These are phyloP conservation scores for Radiomyces spectabilis DNA, from an alignment of 192 early-diverging fungal genomes.

Conservation along the genomic window DNA sequence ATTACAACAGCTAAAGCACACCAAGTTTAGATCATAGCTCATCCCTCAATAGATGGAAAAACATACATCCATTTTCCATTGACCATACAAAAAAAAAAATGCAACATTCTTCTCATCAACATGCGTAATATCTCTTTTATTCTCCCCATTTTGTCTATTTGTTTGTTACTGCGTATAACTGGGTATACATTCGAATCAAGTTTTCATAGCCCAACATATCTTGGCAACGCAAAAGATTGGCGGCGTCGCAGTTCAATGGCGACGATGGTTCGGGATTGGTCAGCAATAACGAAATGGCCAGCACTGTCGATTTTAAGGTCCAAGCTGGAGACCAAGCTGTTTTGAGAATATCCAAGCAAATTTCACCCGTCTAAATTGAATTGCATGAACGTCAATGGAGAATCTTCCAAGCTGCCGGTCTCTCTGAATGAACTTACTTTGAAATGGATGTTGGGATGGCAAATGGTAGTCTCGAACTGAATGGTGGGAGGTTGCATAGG, in stretches of 20 bases:
- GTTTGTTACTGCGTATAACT: conserved; percentile 52
- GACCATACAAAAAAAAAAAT: too few species aligned
- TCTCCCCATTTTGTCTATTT: not conserved
- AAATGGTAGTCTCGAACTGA: conserved; percentile 67
- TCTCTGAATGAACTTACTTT: too few species aligned
- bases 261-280: conserved; percentile 81
- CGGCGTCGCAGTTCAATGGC: conserved; percentile 93
- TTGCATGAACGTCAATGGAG: not conserved
- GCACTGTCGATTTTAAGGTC: conserved; percentile 80
- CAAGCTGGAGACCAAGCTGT: conserved; percentile 93
- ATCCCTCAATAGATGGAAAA: too few species aligned
- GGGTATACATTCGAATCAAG: conserved; percentile 80
- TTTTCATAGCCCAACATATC: conserved; percentile 84
- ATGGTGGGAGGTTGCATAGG: conserved; percentile 75
- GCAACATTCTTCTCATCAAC: too few species aligned
- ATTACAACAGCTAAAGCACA: too few species aligned
- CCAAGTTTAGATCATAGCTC: too few species aligned
- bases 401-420: too few species aligned
- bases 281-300: conserved; percentile 81
- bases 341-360: conserved; percentile 93
- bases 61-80: too few species aligned
- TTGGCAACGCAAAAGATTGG: conserved; percentile 83
- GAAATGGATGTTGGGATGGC: conserved; percentile 93
- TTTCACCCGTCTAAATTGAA: conserved; percentile 75
- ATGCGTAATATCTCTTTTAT: too few species aligned